Evolutionary conservation across 176 grass and related monocot species (phyloP).

Genomic region (Saccharum officinarum): DNA sequence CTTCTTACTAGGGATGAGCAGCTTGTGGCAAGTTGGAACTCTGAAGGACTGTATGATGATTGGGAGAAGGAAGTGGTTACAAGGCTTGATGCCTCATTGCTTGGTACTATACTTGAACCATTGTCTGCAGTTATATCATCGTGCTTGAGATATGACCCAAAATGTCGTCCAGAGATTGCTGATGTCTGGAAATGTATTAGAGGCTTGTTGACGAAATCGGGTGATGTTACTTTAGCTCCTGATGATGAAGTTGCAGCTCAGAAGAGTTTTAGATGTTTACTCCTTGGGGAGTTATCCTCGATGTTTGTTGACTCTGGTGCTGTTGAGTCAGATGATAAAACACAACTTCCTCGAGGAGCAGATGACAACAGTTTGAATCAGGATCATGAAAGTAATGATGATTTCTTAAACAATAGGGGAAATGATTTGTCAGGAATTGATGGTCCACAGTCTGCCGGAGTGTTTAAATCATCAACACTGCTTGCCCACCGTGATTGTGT

Average conservation of each 20-base stretch:
- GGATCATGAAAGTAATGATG: constrained; percentile 22
- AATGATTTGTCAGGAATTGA: constrained; percentile 22
- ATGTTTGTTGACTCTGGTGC: constrained; percentile 15
- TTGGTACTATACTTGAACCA: constrained; percentile 48
- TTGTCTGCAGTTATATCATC: constrained; percentile 42
- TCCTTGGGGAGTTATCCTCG: constrained; percentile 51
- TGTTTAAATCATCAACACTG: constrained; percentile 51
- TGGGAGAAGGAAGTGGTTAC: constrained; percentile 63
- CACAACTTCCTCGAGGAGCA: constrained; percentile 12
- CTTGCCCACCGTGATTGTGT: constrained; percentile 79
- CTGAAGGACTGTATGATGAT: constrained; percentile 55
- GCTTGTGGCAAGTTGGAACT: constrained; percentile 38
- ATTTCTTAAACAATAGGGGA: constrained; percentile 16
- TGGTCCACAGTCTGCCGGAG: constrained; percentile 4
- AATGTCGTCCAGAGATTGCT: constrained; percentile 49
- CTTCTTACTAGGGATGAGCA: constrained; percentile 62
- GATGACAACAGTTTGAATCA: constrained; percentile 29
- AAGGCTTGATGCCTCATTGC: constrained; percentile 53
- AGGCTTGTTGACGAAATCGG: constrained; percentile 23
- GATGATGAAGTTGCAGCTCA: constrained; percentile 38
- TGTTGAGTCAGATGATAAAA: constrained; percentile 32
- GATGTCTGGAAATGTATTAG: constrained; percentile 65
- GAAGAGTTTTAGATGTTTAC: constrained; percentile 53
- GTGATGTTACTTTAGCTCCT: constrained; percentile 36
- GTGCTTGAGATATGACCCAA: constrained; percentile 69